Conservation (phyloP, 345 rosid genomes). For the Trapa incisa region DNA sequence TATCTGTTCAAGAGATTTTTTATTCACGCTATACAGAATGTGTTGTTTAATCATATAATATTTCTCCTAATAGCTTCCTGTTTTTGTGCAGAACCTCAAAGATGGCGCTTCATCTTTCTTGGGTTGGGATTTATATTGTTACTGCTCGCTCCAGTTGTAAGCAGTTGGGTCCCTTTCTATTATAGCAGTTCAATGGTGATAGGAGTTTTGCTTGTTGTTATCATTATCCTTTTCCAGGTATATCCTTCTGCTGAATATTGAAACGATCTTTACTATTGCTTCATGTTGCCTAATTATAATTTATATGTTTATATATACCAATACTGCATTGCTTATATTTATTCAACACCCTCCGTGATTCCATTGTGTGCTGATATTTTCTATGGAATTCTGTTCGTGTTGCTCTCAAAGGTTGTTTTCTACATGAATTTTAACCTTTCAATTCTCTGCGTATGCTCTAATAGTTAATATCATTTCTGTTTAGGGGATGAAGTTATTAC, state of each 20-base stretch:
- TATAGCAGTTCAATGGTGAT: slow-evolving; percentile 88
- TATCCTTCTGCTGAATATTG: slow-evolving; percentile 1
- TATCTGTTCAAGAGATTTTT: background rate
- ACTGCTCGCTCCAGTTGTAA: slow-evolving; percentile 63
- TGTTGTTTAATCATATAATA: background rate
- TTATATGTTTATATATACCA: background rate
- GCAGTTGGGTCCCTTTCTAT: slow-evolving; percentile 90
- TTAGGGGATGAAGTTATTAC: slow-evolving; percentile 72
- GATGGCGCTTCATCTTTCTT: slow-evolving; percentile 71
- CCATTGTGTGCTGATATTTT: background rate
- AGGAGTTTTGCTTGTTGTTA: slow-evolving; percentile 70
- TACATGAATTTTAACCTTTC: background rate
- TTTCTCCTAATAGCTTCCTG: background rate
- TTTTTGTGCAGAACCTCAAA: slow-evolving; percentile 51
- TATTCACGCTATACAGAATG: slow-evolving; percentile 2
- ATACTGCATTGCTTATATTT: background rate
- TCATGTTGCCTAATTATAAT: background rate
- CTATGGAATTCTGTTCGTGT: background rate
- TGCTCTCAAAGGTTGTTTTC: background rate
- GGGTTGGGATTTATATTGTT: slow-evolving; percentile 47
- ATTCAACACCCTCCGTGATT: background rate
- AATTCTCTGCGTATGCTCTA: background rate
- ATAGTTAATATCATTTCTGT: slow-evolving; percentile 1
- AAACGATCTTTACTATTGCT: background rate
- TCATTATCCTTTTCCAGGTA: slow-evolving; percentile 81